Percentiles rank a stretch among this genome's conserved stretches.
phyloP scores from a whole-genome alignment of 345 rosid species.

The Adansonia digitata region DNA sequence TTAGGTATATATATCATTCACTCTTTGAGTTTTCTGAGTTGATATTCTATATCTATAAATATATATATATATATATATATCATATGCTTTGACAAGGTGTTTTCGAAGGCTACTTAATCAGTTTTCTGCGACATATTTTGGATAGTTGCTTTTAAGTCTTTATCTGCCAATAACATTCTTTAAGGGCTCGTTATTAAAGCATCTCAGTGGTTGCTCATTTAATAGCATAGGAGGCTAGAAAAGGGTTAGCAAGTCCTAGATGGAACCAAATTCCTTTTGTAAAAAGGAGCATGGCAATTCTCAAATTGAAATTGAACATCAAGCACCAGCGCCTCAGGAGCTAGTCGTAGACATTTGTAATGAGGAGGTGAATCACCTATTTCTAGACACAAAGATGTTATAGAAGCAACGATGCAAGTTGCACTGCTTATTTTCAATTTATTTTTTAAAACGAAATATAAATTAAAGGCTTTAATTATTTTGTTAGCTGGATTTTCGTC shows the following conservation, averaged over 20 bases:
- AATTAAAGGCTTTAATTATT: no score
- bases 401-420: background rate
- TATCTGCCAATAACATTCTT: constrained; percentile 44
- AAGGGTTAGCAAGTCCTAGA: background rate
- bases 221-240: background rate
- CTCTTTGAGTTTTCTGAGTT: no score
- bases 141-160: constrained; percentile 29
- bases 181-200: constrained; percentile 26
- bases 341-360: background rate
- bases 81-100: no score
- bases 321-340: background rate
- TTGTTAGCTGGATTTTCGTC: no score
- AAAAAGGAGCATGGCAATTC: background rate
- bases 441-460: no score
- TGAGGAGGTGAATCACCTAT: background rate
- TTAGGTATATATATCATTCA: no score
- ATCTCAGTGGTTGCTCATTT: background rate
- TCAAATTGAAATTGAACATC: background rate
- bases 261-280: background rate
- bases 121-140: constrained; percentile 35
- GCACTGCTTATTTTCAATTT: no score
- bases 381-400: background rate
- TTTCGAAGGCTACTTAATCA: constrained; percentile 29
- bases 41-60: no score
- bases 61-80: no score